Evolutionary conservation across 371 early-diverging fungal genomes (phyloP).

Genomic region (Mucor ambiguus): DNA sequence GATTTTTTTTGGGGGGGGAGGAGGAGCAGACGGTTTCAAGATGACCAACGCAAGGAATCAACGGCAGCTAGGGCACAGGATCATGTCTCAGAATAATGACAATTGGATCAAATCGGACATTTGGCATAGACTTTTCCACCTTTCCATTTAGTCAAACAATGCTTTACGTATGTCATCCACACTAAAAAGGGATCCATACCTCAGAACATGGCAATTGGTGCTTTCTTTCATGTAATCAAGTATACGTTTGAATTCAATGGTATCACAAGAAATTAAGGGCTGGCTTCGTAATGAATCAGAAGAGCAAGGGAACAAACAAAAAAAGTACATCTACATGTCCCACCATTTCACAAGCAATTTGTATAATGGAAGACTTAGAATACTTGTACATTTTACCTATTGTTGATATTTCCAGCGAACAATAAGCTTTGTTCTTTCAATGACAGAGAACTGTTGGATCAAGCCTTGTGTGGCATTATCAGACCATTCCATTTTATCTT

Average conservation of each 20-base stretch:
- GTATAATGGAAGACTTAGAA: not conserved
- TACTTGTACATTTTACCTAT: not conserved
- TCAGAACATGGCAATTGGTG: not conserved
- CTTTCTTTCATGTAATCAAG: not conserved
- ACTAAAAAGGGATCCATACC: not conserved
- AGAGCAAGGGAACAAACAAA: not conserved
- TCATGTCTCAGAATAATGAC: too few species aligned
- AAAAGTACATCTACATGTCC: not conserved
- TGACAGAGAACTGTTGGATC: not conserved
- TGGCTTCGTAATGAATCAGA: not conserved
- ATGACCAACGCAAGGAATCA: too few species aligned
- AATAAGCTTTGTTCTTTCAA: not conserved
- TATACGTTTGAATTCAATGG: not conserved
- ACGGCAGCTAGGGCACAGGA: too few species aligned
- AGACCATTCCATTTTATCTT: not conserved
- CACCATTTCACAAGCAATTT: slow-evolving; percentile 1
- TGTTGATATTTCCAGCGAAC: not conserved
- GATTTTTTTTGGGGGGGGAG: too few species aligned
- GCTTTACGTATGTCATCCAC: not conserved
- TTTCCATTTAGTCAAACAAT: too few species aligned
- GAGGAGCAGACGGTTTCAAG: too few species aligned
- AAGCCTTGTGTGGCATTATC: not conserved
- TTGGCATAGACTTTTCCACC: too few species aligned
- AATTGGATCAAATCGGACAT: too few species aligned
- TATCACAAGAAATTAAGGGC: not conserved